Conservation (phyloP, 352 stramenopile genomes). For the Phytophthora ohioensis region DNA sequence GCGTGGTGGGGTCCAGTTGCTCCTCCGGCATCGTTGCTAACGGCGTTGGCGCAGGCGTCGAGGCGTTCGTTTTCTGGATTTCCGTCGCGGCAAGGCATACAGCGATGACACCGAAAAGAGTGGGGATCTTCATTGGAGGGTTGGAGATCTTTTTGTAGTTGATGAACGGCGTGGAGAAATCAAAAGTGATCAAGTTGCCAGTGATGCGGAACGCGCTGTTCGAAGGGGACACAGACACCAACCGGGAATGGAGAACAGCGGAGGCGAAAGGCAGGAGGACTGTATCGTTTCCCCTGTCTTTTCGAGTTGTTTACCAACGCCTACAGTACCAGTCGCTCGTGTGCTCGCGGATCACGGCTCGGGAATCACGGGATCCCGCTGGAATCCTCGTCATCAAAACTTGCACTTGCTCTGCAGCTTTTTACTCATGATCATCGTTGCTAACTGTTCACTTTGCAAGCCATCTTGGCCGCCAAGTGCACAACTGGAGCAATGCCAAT, state of each 20-base stretch:
- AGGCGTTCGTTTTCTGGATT: constrained; percentile 1
- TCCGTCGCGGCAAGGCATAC: constrained; percentile 6
- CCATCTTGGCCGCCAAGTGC: neutral
- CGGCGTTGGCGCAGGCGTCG: neutral
- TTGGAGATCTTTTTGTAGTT: neutral
- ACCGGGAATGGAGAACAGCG: constrained; percentile 4
- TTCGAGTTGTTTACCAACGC: neutral
- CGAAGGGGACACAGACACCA: neutral
- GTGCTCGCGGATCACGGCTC: neutral
- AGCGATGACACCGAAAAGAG: constrained; percentile 7
- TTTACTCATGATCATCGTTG: constrained; percentile 3
- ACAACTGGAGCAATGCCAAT: neutral
- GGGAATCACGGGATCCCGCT: neutral
- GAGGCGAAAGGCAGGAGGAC: neutral
- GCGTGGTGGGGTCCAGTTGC: constrained; percentile 9
- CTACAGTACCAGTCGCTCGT: neutral
- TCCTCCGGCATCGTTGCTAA: constrained; percentile 17
- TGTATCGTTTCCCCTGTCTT: neutral
- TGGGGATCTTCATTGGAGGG: constrained; percentile 15
- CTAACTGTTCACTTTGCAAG: neutral
- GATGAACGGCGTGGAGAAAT: constrained; percentile 3
- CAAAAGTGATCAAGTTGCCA: constrained; percentile 9
- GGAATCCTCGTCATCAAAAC: neutral
- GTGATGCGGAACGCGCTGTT: neutral
- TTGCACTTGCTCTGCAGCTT: neutral